Evolutionary conservation across 148 eudicot species (phyloP).

Genomic region (Rhododendron ovatum): DNA sequence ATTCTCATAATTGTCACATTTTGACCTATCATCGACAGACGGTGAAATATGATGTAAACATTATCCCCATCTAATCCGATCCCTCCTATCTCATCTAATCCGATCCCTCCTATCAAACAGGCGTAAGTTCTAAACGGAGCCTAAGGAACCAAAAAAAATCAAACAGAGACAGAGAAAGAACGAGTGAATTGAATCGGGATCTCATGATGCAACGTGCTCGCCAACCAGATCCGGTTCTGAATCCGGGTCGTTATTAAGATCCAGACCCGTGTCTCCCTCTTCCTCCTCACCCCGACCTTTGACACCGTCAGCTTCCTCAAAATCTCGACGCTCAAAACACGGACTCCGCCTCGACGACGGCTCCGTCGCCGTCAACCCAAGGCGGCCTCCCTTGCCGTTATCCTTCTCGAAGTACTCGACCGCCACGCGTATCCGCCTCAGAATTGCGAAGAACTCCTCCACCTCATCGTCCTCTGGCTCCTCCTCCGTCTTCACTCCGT

Average conservation of each 20-base stretch:
- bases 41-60: no score
- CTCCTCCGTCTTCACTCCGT: neutral
- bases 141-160: no score
- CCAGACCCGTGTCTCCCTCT: slow-evolving; percentile 11
- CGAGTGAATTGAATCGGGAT: no score
- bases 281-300: neutral
- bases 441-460: slow-evolving; percentile 36
- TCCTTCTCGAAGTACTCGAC: slow-evolving; percentile 21
- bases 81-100: no score
- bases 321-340: slow-evolving; percentile 4
- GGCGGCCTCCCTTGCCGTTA: neutral
- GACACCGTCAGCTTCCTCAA: slow-evolving; percentile 3
- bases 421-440: slow-evolving; percentile 27
- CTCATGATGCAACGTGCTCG: neutral
- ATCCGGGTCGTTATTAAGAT: slow-evolving; percentile 18
- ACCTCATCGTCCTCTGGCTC: slow-evolving; percentile 26
- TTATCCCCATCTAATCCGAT: no score
- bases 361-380: neutral
- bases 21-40: no score
- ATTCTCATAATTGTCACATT: no score
- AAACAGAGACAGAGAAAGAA: no score
- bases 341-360: neutral
- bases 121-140: no score
- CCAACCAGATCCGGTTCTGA: neutral
- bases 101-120: no score